Evolutionary conservation across 768 basidiomycete genomes (phyloP), one percentile per base, ranked within the genome.

Genomic region (Naganishia antarctica): DNA sequence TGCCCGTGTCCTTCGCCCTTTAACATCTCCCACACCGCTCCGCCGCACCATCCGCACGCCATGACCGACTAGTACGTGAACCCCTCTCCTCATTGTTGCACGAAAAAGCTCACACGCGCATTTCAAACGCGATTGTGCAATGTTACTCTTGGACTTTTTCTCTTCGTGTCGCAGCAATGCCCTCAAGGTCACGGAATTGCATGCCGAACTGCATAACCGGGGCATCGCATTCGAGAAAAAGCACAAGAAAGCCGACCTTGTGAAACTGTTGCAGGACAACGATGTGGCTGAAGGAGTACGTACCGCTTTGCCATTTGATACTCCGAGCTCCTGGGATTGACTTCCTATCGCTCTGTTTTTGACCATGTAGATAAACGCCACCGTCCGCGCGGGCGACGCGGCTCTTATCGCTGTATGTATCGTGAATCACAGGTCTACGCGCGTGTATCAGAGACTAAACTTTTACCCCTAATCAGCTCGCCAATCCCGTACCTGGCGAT

Each of bases 181-280:
- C n/a, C 51, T 43, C 41, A 64, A 51, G 5, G 63, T 64, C 11
- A 34, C 51, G 1, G 49, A 58, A 13, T 48, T 64, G 28, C 57
- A 64, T 21, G 51, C 50, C 11, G n/a, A 29, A 12, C 46, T 57
- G n/a, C 37, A 25, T 11, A 29, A 34, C 15, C 32, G 46, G 7
- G 29, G 45, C 29, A 51, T 64, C 15, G 32, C 53, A 2, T 41
- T 60, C 26, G 43, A 44, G 13, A 60, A 23, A 25, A 64, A 51
- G 11, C 51, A 53, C 51, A 64, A 64, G 23, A 64, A 64, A 21
- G 63, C 63, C 12, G 63, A 64, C 26, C 49, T 64, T 16, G 49
- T 64, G 25, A 28, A 31, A 15, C 32, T 51, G 26, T 21, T 64
- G 51, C 21, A 43, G 31, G 59, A 60, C 12, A 45, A 32, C 29